Percentiles rank a stretch among this genome's conserved stretches.
Evolutionary conservation across 2,329 filamentous ascomycete species (phyloP).

Genomic region (Fusarium sp.): DNA sequence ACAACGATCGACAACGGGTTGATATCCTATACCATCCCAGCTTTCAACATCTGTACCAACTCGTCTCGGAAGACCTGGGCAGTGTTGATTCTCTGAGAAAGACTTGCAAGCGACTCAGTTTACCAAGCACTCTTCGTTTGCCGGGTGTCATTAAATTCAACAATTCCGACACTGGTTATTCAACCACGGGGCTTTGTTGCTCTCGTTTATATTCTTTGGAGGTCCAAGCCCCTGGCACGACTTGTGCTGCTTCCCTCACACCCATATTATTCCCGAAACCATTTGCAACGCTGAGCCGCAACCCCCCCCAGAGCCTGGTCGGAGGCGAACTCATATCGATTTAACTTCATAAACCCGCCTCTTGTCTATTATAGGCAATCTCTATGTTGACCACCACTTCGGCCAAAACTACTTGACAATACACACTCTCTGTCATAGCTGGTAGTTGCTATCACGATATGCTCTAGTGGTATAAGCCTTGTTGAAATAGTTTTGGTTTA

Average conservation of each 20-base stretch:
- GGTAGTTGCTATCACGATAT: slow-evolving; percentile 19
- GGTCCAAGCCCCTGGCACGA: slow-evolving; percentile 4
- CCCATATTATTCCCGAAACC: slow-evolving; percentile 20
- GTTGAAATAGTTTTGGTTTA: neutral
- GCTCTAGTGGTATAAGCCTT: slow-evolving; percentile 15
- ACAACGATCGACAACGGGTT: slow-evolving; percentile 1
- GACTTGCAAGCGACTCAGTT: neutral
- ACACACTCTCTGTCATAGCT: neutral
- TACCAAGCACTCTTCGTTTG: neutral
- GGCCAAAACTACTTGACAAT: neutral
- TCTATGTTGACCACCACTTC: neutral
- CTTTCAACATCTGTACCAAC: neutral
- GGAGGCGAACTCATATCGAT: slow-evolving; percentile 9
- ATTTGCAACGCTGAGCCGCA: slow-evolving; percentile 19
- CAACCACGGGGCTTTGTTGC: slow-evolving; percentile 6
- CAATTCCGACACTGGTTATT: slow-evolving; percentile 2
- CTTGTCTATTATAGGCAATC: slow-evolving; percentile 1
- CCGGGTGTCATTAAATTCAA: slow-evolving; percentile 2
- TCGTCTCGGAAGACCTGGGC: slow-evolving; percentile 1
- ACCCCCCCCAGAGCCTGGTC: slow-evolving; percentile 1
- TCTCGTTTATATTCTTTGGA: slow-evolving; percentile 6
- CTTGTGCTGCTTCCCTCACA: neutral
- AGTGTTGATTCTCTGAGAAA: slow-evolving; percentile 4
- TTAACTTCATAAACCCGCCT: neutral
- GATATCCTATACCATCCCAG: neutral